Percentiles rank a stretch among this genome's conserved stretches.
Evolutionary conservation across 164 flowering plant genomes (phyloP).

Genomic region (Chimonanthus salicifolius): DNA sequence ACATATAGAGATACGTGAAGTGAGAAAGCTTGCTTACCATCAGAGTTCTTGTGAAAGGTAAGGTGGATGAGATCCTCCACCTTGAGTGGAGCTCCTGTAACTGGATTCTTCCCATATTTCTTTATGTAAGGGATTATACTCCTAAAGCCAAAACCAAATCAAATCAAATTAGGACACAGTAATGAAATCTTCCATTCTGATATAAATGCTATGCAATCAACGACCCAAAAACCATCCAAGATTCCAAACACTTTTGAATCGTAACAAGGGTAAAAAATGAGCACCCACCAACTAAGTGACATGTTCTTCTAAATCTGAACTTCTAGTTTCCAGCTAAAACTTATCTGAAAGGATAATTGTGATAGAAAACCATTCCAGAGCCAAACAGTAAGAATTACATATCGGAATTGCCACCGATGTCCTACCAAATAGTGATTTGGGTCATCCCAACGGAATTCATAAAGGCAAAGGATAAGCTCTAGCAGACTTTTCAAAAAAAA

Average conservation of each 20-base stretch:
- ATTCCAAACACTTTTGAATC: too few species aligned
- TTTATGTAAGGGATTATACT: slow-evolving; percentile 71
- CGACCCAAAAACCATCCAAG: neutral
- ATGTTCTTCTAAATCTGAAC: too few species aligned
- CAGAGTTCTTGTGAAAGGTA: slow-evolving; percentile 82
- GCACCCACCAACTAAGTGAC: too few species aligned
- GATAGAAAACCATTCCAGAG: neutral
- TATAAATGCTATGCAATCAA: neutral
- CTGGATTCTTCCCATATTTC: slow-evolving; percentile 87
- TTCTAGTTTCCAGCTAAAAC: too few species aligned
- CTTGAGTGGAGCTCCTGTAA: slow-evolving; percentile 68
- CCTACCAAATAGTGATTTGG: neutral
- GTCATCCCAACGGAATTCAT: neutral
- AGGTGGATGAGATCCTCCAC: slow-evolving; percentile 73
- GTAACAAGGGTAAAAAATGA: too few species aligned
- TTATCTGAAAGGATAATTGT: too few species aligned
- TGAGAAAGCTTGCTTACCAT: slow-evolving; percentile 37
- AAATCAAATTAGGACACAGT: neutral
- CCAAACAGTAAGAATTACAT: too few species aligned
- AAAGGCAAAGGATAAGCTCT: too few species aligned
- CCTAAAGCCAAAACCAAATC: slow-evolving; percentile 36
- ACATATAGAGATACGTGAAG: neutral
- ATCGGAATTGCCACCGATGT: neutral
- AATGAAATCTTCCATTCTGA: neutral
- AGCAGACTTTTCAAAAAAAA: too few species aligned